Evolutionary conservation across 371 early-diverging fungal species (phyloP).

Genomic region (Apophysomyces elegans): DNA sequence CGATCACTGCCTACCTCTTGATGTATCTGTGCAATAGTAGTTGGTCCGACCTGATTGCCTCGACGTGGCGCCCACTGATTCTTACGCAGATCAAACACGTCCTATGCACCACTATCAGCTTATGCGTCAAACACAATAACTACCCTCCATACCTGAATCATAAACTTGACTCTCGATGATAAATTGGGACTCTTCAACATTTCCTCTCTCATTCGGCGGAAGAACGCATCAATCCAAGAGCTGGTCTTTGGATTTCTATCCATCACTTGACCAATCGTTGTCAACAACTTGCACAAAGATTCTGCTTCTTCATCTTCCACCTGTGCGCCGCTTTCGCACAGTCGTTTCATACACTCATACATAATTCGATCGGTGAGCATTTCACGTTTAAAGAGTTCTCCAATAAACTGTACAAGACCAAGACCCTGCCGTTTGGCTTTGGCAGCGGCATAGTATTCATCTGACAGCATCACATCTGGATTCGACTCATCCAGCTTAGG

Average conservation of each 20-base stretch:
- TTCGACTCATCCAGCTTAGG: conserved; percentile 55
- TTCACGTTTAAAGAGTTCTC: conserved; percentile 89
- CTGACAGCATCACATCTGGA: conserved; percentile 63
- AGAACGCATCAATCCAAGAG: conserved; percentile 81
- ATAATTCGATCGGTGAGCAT: conserved; percentile 94
- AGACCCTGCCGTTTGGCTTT: conserved; percentile 95
- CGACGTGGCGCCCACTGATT: conserved; percentile 77
- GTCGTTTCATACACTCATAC: conserved; percentile 80
- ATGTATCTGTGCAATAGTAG: conserved; percentile 90
- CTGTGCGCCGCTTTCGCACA: conserved; percentile 70
- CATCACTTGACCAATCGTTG: conserved; percentile 82
- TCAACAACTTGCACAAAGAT: conserved; percentile 87
- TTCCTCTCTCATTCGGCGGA: conserved; percentile 69
- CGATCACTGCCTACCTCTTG: conserved; percentile 29
- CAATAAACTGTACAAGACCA: conserved; percentile 92
- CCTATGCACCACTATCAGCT: too few species aligned
- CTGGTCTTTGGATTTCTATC: conserved; percentile 45
- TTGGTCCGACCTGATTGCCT: conserved; percentile 71
- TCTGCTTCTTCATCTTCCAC: conserved; percentile 96
- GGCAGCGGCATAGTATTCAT: conserved; percentile 83
- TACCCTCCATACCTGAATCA: conserved; percentile 66
- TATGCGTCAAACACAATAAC: too few species aligned
- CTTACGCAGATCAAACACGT: conserved; percentile 88
- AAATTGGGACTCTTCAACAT: conserved; percentile 66
- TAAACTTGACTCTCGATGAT: conserved; percentile 88